Evolutionary conservation across 1,139 yeast species (phyloP).

Genomic region (Hemisphaericaspora lyxosophila): DNA sequence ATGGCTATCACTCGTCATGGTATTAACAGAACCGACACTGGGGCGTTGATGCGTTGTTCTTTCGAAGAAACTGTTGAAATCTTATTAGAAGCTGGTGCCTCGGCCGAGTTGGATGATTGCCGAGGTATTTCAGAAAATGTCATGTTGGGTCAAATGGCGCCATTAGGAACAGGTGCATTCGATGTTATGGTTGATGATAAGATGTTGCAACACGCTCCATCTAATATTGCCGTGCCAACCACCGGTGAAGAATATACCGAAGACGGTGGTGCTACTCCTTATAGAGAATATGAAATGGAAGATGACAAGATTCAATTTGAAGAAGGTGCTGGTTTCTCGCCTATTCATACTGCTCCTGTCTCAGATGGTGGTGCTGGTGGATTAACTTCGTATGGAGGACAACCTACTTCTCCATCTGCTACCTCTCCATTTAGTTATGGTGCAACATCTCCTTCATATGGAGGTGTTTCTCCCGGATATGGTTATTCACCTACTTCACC

Average conservation of each 20-base stretch:
- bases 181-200: conserved; percentile 94
- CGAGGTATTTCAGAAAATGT: conserved; percentile 98
- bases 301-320: conserved; percentile 75
- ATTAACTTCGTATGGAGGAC: conserved; percentile 85
- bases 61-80: conserved; percentile 99
- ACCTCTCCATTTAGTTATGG: conserved; percentile 71
- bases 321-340: conserved; percentile 90
- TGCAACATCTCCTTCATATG: conserved; percentile 57
- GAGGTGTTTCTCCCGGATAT: conserved; percentile 61
- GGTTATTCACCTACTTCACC: conserved; percentile 66
- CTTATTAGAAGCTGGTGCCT: conserved; percentile 94
- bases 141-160: conserved; percentile 97
- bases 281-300: conserved; percentile 76
- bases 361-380: conserved; percentile 85
- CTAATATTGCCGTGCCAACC: conserved; percentile 50
- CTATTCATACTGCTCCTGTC: conserved; percentile 84
- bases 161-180: conserved; percentile 97
- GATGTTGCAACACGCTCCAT: conserved; percentile 69
- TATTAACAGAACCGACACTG: conserved; percentile 97
- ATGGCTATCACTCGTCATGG: conserved; percentile 99
- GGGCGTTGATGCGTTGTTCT: conserved; percentile 98
- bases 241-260: conserved; percentile 30
- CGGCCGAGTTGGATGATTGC: conserved; percentile 97
- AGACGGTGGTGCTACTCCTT: conserved; percentile 95
- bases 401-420: conserved; percentile 72